Base-by-base conservation (phyloP, 1,284 basidiomycete species). In the Schizopora paradoxa region DNA sequence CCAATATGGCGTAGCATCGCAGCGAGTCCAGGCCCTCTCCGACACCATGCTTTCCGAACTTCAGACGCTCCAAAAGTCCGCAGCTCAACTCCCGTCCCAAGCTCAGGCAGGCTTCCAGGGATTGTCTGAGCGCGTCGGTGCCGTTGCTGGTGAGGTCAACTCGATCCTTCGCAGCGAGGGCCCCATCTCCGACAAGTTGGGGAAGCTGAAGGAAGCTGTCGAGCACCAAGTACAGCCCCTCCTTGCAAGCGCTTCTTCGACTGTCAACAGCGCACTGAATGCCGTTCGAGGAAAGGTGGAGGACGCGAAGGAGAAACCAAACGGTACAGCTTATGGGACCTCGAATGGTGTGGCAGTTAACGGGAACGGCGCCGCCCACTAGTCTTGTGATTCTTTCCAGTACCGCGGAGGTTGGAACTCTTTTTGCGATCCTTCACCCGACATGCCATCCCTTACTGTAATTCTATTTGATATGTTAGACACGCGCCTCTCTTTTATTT, bases 11-110 rank as follows among this genome's bases (percentile, higher is more conserved):
- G 64, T 66, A 33, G 76, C 77, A 6, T 76, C 81, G 51, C 58
- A 67, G 29, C 61, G 60, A 51, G 61, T 64, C 33, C 72, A 80
- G 55, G 51, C 65, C 2, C 73, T 85, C 28, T 81, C 79, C 38
- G 74, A 82, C 49, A 75, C 63, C 38, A 78, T 87, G 77, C 62
- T 85, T 37, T 44, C 59, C 18, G 79, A 86, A 54, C 69, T 87
- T 35, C 73, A 79, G 53, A 77, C 74, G 47, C 67, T 87, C 35
- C 83, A 84, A 59, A 57, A 70, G 10, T 78, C 82, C 11, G 75
- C 79, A 25, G 59, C 72, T 4, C 59, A 72, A 3, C 68, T 84
- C 33, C 73, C 80, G 5, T 60, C 73, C 0, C 74, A 79, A 26
- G 63, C 83, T 25, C 77, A 80, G 54, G 59, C 70, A 2, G 68